These are phyloP conservation scores for Clavispora carvajalis DNA, from an alignment of 805 yeast species.

Conservation along the genomic window DNA sequence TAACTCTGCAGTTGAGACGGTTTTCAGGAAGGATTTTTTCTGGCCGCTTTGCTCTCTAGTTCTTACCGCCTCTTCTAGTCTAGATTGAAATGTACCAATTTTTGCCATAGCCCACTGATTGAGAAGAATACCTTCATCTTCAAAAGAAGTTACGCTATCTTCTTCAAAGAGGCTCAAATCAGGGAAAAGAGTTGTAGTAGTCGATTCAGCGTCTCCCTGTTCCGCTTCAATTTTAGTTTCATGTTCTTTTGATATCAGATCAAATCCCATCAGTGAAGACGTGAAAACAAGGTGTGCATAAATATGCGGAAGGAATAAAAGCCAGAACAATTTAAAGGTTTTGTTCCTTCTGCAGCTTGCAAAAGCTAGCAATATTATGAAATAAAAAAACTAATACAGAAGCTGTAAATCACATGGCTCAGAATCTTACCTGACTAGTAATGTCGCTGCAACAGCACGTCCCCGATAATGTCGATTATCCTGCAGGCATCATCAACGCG, in stretches of 20 bases:
- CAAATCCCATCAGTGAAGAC: not conserved
- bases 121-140: not conserved
- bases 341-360: too few species aligned
- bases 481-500: not conserved
- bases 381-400: too few species aligned
- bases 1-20: constrained; percentile 9
- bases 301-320: too few species aligned
- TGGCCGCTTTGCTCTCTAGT: constrained; percentile 10
- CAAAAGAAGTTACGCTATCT: not conserved
- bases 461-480: too few species aligned
- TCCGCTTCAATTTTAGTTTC: not conserved
- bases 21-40: not conserved
- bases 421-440: too few species aligned
- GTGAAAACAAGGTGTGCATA: not conserved
- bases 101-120: constrained; percentile 40
- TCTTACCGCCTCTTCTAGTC: constrained; percentile 35
- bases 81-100: constrained; percentile 45
- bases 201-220: not conserved
- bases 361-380: too few species aligned
- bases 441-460: too few species aligned
- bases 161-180: constrained; percentile 15
- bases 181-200: constrained; percentile 17
- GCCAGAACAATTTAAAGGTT: too few species aligned
- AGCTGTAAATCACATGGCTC: too few species aligned
- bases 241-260: not conserved